Evolutionary conservation across 148 eudicot species (phyloP).

Genomic region (Tetragonia tetragonoides): DNA sequence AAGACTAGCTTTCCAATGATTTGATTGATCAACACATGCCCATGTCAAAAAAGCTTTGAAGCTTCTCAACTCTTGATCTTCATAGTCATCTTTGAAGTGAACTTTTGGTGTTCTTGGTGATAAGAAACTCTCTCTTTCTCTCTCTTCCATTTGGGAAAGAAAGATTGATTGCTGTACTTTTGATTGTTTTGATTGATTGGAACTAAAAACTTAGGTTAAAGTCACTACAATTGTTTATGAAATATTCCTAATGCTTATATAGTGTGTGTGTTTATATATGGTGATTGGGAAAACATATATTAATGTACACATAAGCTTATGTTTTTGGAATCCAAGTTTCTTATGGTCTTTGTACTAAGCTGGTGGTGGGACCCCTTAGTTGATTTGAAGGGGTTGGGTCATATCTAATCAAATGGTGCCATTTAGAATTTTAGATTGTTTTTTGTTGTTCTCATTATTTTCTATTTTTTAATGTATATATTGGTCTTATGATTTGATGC

Average conservation of each 20-base stretch:
- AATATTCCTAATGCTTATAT: no score
- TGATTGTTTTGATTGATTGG: neutral
- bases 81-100: slow-evolving; percentile 16
- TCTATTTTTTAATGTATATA: neutral
- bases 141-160: slow-evolving; percentile 20
- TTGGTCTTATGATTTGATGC: neutral
- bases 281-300: no score
- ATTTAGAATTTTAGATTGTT: neutral
- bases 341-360: neutral
- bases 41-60: slow-evolving; percentile 48
- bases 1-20: slow-evolving; percentile 42
- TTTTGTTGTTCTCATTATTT: neutral
- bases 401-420: neutral
- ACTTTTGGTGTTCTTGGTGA: slow-evolving; percentile 20
- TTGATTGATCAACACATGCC: slow-evolving; percentile 71
- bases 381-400: neutral
- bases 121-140: slow-evolving; percentile 17
- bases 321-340: neutral
- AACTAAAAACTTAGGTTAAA: neutral
- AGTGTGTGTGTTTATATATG: no score
- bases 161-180: neutral
- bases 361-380: neutral
- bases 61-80: slow-evolving; percentile 37
- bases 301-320: no score
- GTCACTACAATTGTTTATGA: no score